Percentiles rank a stretch among this genome's conserved stretches.
phyloP scores from a whole-genome alignment of 768 basidiomycete species.

The Mycena capillaripes region DNA sequence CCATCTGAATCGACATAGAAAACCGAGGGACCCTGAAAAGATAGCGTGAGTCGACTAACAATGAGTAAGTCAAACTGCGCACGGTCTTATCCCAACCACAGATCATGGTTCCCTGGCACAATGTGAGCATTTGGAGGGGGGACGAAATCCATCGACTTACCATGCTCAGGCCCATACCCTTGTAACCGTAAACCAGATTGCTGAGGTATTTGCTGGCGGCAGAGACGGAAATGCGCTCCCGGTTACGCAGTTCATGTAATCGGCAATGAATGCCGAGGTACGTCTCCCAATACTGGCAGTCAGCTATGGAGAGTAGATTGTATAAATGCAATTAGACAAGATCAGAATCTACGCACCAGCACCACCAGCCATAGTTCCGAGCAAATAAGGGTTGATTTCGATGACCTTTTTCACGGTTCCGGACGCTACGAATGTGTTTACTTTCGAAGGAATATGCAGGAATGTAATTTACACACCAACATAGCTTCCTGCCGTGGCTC shows the following conservation, averaged over 20 bases:
- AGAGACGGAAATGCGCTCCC: conserved; percentile 98
- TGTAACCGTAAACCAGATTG: conserved; percentile 98
- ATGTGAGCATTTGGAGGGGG: conserved; percentile 14
- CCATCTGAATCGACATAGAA: conserved; percentile 99
- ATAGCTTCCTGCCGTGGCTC: conserved; percentile 98
- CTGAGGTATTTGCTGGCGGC: conserved; percentile 98
- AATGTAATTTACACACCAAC: conserved; percentile 73
- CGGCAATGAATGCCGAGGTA: conserved; percentile 99
- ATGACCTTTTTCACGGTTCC: conserved; percentile 99
- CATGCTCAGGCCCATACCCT: conserved; percentile 99
- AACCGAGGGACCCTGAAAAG: conserved; percentile 83
- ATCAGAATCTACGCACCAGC: conserved; percentile 72
- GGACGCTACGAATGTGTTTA: conserved; percentile 70
- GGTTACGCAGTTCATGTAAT: conserved; percentile 95
- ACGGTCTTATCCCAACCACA: conserved; percentile 99
- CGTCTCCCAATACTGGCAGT: conserved; percentile 98
- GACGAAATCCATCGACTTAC: conserved; percentile 57
- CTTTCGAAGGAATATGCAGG: not conserved
- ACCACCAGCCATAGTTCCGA: conserved; percentile 99
- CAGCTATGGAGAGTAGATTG: conserved; percentile 63
- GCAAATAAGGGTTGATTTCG: conserved; percentile 97
- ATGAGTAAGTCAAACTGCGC: conserved; percentile 43
- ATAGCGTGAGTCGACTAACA: conserved; percentile 6
- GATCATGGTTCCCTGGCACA: conserved; percentile 94
- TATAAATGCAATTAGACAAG: conserved; percentile 1